Conservation (phyloP, 2,329 filamentous ascomycete species). For the Beauveria caledonica region DNA sequence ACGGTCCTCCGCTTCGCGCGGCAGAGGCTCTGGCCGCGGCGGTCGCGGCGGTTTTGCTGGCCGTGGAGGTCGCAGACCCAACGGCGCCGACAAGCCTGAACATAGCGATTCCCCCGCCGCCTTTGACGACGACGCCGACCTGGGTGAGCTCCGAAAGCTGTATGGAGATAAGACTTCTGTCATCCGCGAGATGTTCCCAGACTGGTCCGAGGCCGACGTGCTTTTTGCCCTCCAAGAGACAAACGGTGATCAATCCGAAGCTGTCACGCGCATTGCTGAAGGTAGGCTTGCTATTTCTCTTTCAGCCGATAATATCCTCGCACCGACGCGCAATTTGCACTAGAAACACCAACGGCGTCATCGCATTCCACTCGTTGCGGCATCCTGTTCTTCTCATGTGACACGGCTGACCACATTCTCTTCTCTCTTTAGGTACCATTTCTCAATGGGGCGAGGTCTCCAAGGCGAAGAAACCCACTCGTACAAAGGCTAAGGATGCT, state of each 20-base stretch:
- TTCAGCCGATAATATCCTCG: not conserved
- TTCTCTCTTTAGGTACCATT: constrained; percentile 52
- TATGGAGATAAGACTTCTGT: constrained; percentile 70
- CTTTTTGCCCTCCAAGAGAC: constrained; percentile 88
- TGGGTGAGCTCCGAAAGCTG: constrained; percentile 85
- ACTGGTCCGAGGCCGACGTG: constrained; percentile 93
- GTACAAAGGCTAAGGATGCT: constrained; percentile 60
- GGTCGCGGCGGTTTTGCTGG: constrained; percentile 69
- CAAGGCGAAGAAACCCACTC: constrained; percentile 57
- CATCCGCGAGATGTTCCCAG: constrained; percentile 87
- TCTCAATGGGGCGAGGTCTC: constrained; percentile 81
- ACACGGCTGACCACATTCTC: constrained; percentile 20
- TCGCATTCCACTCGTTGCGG: not conserved
- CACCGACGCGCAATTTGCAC: not conserved
- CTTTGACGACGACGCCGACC: constrained; percentile 76
- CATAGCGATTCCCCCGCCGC: constrained; percentile 49
- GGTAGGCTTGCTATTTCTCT: constrained; percentile 39
- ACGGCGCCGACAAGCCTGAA: constrained; percentile 55
- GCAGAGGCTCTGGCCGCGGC: constrained; percentile 83
- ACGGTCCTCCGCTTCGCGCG: constrained; percentile 74
- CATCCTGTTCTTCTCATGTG: not conserved
- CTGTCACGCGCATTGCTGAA: constrained; percentile 72
- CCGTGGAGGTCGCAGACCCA: constrained; percentile 65
- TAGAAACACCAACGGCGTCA: not conserved
- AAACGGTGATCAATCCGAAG: constrained; percentile 65